Evolutionary conservation across 2,329 filamentous ascomycete species (phyloP).

Genomic region (Aureobasidium sp.): DNA sequence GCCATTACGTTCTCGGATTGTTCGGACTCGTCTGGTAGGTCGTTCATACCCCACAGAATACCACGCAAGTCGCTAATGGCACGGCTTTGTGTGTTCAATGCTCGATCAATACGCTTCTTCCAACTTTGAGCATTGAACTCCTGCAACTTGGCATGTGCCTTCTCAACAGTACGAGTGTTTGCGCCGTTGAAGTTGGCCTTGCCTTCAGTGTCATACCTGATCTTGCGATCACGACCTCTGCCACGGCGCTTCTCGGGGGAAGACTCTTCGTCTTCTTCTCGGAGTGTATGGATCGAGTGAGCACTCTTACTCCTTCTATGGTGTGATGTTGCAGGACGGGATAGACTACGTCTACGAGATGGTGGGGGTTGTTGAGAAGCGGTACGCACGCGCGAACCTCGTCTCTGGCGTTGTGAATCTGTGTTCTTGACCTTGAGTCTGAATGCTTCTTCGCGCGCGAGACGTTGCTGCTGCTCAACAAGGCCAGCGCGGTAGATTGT

Average conservation of each 20-base stretch:
- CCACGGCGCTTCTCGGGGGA: neutral
- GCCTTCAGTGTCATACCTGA: conserved; percentile 73
- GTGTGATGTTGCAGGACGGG: conserved; percentile 23
- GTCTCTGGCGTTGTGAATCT: conserved; percentile 52
- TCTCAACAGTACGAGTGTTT: conserved; percentile 65
- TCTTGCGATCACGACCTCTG: conserved; percentile 39
- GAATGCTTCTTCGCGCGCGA: conserved; percentile 87
- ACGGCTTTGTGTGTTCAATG: conserved; percentile 60
- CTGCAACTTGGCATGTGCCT: conserved; percentile 69
- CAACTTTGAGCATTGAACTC: conserved; percentile 81
- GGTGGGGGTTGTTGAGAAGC: conserved; percentile 43
- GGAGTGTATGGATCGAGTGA: conserved; percentile 16
- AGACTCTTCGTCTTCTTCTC: conserved; percentile 10
- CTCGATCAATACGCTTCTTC: conserved; percentile 81
- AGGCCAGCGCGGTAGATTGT: conserved; percentile 88
- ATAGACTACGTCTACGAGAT: conserved; percentile 29
- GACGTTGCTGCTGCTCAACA: conserved; percentile 80
- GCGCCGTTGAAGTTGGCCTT: conserved; percentile 64
- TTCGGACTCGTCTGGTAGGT: conserved; percentile 72
- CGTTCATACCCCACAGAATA: conserved; percentile 74
- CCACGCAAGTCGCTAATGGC: conserved; percentile 73
- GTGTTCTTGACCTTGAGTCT: conserved; percentile 79
- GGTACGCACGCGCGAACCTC: conserved; percentile 46
- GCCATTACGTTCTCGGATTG: conserved; percentile 80
- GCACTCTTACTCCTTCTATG: conserved; percentile 35